These are phyloP conservation scores for Naganishia kalamii DNA, from an alignment of 768 basidiomycete genomes.

Conservation along the genomic window DNA sequence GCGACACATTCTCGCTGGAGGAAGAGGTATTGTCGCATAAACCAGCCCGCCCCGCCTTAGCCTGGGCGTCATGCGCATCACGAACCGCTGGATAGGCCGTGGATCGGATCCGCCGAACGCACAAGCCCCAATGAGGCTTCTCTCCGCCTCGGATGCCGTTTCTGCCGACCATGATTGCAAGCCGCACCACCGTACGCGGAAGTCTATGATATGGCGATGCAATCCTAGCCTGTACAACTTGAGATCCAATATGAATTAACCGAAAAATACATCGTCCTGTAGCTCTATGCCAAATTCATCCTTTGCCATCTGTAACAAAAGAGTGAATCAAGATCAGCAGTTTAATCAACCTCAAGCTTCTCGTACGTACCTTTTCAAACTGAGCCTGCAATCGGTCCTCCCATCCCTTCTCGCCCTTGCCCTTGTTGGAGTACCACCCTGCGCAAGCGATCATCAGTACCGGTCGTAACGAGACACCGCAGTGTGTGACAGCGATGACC, in stretches of 20 bases:
- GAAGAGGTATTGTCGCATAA: too few relatives aligned
- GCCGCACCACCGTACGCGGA: too few relatives aligned
- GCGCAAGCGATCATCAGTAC: slow-evolving; percentile 46
- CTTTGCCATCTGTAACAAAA: slow-evolving; percentile 55
- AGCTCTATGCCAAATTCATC: slow-evolving; percentile 73
- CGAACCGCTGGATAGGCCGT: too few relatives aligned
- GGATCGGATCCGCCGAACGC: too few relatives aligned
- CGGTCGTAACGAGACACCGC: neutral
- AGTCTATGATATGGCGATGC: too few relatives aligned
- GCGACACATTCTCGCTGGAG: too few relatives aligned
- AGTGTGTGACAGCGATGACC: neutral
- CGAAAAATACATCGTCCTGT: slow-evolving; percentile 54
- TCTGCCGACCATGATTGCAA: too few relatives aligned
- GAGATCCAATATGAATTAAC: slow-evolving; percentile 24
- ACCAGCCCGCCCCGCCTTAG: too few relatives aligned
- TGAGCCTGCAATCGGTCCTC: slow-evolving; percentile 75
- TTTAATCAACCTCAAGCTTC: too few relatives aligned
- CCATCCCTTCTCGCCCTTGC: slow-evolving; percentile 52
- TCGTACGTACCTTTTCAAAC: slow-evolving; percentile 49
- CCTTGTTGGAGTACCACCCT: slow-evolving; percentile 40
- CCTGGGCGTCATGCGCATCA: too few relatives aligned
- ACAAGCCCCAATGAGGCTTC: too few relatives aligned
- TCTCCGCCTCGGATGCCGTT: too few relatives aligned
- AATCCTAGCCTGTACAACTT: neutral
- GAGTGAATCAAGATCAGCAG: neutral